phyloP scores from a whole-genome alignment of 352 stramenopile genomes.

The Phytophthora pisi region DNA sequence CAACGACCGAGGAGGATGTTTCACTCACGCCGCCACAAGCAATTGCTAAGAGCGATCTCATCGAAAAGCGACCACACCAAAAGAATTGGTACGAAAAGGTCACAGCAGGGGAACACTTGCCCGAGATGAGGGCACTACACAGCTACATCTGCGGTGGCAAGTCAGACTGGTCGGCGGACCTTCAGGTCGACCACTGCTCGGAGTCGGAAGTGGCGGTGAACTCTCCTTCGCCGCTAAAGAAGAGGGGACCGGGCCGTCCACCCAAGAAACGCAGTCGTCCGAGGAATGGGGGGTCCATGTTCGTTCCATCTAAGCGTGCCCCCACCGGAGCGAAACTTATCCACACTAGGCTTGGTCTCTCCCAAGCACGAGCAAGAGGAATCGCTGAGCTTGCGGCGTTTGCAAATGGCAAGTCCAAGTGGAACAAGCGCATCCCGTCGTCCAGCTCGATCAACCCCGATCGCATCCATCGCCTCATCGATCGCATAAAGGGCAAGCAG shows the following conservation, averaged over 20 bases:
- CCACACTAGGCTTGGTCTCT: slow-evolving; percentile 53
- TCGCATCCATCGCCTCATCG: slow-evolving; percentile 73
- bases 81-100: slow-evolving; percentile 61
- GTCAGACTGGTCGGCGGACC: slow-evolving; percentile 58
- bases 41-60: slow-evolving; percentile 5
- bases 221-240: slow-evolving; percentile 12
- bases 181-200: slow-evolving; percentile 18
- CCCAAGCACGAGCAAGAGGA: slow-evolving; percentile 54
- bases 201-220: not conserved
- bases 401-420: slow-evolving; percentile 65
- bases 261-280: slow-evolving; percentile 28
- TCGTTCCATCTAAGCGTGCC: slow-evolving; percentile 13
- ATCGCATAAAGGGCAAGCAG: slow-evolving; percentile 66
- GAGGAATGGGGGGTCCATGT: slow-evolving; percentile 20
- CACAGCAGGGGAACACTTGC: slow-evolving; percentile 52
- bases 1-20: slow-evolving; percentile 52
- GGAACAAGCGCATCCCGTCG: slow-evolving; percentile 65
- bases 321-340: slow-evolving; percentile 33
- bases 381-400: slow-evolving; percentile 69
- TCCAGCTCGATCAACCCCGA: slow-evolving; percentile 54
- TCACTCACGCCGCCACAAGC: slow-evolving; percentile 28
- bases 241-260: slow-evolving; percentile 25
- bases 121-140: slow-evolving; percentile 51
- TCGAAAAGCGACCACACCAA: slow-evolving; percentile 25
- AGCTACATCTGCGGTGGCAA: slow-evolving; percentile 76